Conservation (phyloP, 441 rosid species). For the Daphne laureola region DNA sequence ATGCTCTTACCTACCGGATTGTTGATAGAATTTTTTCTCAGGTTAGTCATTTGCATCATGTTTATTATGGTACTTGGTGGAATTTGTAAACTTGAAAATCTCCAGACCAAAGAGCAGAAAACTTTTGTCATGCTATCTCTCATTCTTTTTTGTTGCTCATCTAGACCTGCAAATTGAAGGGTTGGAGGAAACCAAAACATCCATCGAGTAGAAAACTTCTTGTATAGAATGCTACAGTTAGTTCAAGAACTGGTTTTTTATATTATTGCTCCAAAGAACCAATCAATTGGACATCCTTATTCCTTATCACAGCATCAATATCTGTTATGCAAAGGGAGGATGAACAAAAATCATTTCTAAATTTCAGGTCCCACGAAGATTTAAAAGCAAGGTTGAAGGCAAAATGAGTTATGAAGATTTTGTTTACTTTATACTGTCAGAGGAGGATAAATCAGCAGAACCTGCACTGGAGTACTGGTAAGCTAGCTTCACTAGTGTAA, state of each 20-base stretch:
- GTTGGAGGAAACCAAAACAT: no score
- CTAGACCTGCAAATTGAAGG: no score
- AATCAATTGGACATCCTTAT: no score
- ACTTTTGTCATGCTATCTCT: slow-evolving; percentile 2
- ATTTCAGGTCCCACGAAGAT: slow-evolving; percentile 52
- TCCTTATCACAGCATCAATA: background rate
- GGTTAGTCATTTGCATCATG: slow-evolving; percentile 28
- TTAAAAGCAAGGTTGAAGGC: slow-evolving; percentile 35
- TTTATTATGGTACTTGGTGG: no score
- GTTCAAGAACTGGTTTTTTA: no score
- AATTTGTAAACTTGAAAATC: no score
- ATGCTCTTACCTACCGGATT: slow-evolving; percentile 64
- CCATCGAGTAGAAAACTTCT: no score
- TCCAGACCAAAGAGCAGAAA: no score
- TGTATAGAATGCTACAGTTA: no score
- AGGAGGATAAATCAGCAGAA: slow-evolving; percentile 50
- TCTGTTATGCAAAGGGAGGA: background rate
- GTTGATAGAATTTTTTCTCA: slow-evolving; percentile 64
- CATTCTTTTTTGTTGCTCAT: background rate
- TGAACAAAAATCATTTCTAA: background rate
- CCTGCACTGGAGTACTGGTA: slow-evolving; percentile 52
- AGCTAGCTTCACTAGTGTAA: background rate
- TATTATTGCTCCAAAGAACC: no score
- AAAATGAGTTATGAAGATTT: slow-evolving; percentile 55
- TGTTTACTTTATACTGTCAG: slow-evolving; percentile 48